Evolutionary conservation across 1,284 basidiomycete genomes (phyloP).

Genomic region (Takashimella tepidaria): DNA sequence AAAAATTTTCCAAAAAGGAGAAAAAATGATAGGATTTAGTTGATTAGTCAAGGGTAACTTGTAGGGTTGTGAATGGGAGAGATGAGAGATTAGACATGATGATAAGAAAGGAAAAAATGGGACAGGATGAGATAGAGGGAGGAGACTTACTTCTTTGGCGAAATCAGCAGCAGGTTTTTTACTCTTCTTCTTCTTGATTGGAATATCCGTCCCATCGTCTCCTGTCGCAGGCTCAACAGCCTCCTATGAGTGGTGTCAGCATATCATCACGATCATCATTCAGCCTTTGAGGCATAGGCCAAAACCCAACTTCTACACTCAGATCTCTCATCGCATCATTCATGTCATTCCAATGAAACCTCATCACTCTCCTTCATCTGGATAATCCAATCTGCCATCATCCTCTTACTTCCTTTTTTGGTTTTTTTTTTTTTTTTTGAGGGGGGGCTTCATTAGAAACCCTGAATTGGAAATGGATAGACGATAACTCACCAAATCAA

Average conservation of each 20-base stretch:
- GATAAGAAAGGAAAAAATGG: too few species aligned
- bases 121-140: too few species aligned
- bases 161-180: constrained; percentile 52
- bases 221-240: constrained; percentile 8
- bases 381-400: neutral
- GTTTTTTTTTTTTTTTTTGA: too few species aligned
- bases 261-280: neutral
- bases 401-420: too few species aligned
- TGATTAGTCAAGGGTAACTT: constrained; percentile 8
- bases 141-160: constrained; percentile 70
- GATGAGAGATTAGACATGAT: too few species aligned
- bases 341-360: neutral
- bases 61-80: constrained; percentile 48
- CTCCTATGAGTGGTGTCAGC: too few species aligned
- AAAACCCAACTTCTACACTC: neutral
- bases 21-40: constrained; percentile 7
- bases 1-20: neutral
- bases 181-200: constrained; percentile 53
- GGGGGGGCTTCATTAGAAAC: too few species aligned
- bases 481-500: constrained; percentile 40
- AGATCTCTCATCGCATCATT: neutral
- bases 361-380: neutral
- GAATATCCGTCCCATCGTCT: constrained; percentile 47
- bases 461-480: too few species aligned
- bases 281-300: constrained; percentile 1